A percentile compares a stretch with the other conserved stretches of the same genome.
phyloP scores from a whole-genome alignment of 345 rosid species.

The Angophora floribunda region DNA sequence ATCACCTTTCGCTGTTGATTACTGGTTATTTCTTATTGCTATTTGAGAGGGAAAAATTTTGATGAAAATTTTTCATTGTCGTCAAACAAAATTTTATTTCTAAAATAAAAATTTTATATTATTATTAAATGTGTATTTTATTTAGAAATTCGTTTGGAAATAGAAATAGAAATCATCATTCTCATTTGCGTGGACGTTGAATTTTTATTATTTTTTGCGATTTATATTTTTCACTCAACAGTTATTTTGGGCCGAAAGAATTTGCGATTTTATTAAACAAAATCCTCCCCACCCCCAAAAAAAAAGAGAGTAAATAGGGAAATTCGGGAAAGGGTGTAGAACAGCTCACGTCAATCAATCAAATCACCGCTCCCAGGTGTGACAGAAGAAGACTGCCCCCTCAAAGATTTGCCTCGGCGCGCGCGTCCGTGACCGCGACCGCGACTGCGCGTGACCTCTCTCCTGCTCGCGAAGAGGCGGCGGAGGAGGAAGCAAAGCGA shows the following conservation, averaged over 20 bases:
- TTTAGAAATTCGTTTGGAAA: too few relatives aligned
- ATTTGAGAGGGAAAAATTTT: too few relatives aligned
- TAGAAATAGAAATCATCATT: too few relatives aligned
- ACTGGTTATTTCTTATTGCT: too few relatives aligned
- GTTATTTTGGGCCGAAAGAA: neutral
- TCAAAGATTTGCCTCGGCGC: neutral
- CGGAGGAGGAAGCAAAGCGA: neutral
- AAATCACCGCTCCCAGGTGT: rapidly evolving
- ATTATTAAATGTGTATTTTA: too few relatives aligned
- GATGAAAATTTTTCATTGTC: too few relatives aligned
- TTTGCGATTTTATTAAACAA: neutral
- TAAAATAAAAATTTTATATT: too few relatives aligned
- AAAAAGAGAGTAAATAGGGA: neutral
- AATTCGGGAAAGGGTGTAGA: neutral
- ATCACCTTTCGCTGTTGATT: too few relatives aligned
- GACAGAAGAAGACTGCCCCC: neutral
- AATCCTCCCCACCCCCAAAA: neutral
- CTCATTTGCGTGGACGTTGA: neutral
- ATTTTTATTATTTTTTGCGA: neutral
- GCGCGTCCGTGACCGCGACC: neutral
- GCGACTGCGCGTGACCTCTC: neutral
- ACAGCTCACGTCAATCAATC: neutral
- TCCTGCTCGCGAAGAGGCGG: neutral
- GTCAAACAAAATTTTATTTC: too few relatives aligned
- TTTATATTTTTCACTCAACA: neutral